These are phyloP conservation scores for Immersiella caudata DNA, from an alignment of 495 filamentous ascomycete genomes.

Conservation along the genomic window DNA sequence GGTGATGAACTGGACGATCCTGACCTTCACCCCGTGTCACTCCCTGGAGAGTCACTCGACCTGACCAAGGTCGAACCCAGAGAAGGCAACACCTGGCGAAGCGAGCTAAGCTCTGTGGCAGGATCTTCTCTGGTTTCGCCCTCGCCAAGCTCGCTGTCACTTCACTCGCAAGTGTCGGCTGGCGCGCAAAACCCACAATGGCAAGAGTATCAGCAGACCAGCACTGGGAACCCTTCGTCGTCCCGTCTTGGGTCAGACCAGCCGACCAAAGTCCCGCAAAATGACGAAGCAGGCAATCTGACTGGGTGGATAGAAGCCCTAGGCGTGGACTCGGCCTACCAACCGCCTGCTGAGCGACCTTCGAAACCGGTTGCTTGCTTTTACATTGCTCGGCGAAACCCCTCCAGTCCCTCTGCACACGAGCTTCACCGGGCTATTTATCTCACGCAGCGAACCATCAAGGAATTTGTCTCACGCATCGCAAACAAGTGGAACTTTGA, in stretches of 20 bases:
- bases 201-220: constrained; percentile 51
- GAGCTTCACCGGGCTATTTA: constrained; percentile 87
- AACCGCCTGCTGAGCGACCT: constrained; percentile 71
- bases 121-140: constrained; percentile 72
- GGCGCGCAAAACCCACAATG: constrained; percentile 51
- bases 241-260: constrained; percentile 52
- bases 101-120: constrained; percentile 55
- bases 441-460: constrained; percentile 71
- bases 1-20: constrained; percentile 88
- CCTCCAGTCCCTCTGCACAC: constrained; percentile 54
- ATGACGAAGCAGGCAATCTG: constrained; percentile 56
- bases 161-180: constrained; percentile 55
- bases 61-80: constrained; percentile 60
- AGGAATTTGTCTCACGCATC: constrained; percentile 69
- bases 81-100: constrained; percentile 59
- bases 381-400: constrained; percentile 69
- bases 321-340: constrained; percentile 83
- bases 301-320: constrained; percentile 89
- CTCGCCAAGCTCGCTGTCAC: constrained; percentile 64
- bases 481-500: constrained; percentile 81
- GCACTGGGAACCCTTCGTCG: constrained; percentile 41
- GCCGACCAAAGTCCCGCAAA: constrained; percentile 50
- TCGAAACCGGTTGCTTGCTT: constrained; percentile 83
- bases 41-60: constrained; percentile 68
- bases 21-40: constrained; percentile 77